Percentiles rank a stretch among this genome's conserved stretches.
Evolutionary conservation across 768 basidiomycete genomes (phyloP).

Genomic region (Phylloporus rhodoxanthus): DNA sequence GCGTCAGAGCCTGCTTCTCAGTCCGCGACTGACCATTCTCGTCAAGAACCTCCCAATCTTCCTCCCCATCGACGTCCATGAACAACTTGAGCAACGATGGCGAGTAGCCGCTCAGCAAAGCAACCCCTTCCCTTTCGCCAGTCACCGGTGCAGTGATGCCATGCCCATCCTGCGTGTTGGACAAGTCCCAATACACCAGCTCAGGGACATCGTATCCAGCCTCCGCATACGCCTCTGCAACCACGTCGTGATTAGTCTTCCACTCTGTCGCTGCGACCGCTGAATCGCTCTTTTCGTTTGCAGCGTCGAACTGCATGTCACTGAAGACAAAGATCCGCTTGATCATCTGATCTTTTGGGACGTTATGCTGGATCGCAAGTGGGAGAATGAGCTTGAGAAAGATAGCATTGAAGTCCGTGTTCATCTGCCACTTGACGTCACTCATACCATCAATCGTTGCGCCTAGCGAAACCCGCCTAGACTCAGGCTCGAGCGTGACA

Average conservation of each 20-base stretch:
- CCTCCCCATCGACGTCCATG: constrained; percentile 46
- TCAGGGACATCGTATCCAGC: constrained; percentile 71
- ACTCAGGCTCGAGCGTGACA: constrained; percentile 41
- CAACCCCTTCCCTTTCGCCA: constrained; percentile 53
- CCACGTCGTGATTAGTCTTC: constrained; percentile 58
- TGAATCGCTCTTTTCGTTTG: not conserved
- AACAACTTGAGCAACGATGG: constrained; percentile 67
- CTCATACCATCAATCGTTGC: constrained; percentile 37
- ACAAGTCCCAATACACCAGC: constrained; percentile 69
- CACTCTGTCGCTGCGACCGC: constrained; percentile 26
- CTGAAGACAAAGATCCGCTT: constrained; percentile 71
- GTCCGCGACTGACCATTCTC: constrained; percentile 18
- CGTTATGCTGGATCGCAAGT: constrained; percentile 47
- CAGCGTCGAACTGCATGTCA: constrained; percentile 70
- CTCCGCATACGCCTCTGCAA: constrained; percentile 47
- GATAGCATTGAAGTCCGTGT: constrained; percentile 58
- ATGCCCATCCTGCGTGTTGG: constrained; percentile 11
- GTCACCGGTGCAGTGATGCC: constrained; percentile 42
- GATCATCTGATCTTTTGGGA: constrained; percentile 68
- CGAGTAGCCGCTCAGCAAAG: constrained; percentile 66
- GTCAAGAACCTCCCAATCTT: constrained; percentile 35
- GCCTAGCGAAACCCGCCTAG: constrained; percentile 24
- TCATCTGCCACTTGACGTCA: constrained; percentile 42
- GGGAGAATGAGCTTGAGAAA: constrained; percentile 60
- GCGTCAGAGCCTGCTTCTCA: constrained; percentile 34